A percentile compares a stretch with the other conserved stretches of the same genome.
Evolutionary conservation across 1,284 basidiomycete genomes (phyloP).

Genomic region (Tilletia caries): DNA sequence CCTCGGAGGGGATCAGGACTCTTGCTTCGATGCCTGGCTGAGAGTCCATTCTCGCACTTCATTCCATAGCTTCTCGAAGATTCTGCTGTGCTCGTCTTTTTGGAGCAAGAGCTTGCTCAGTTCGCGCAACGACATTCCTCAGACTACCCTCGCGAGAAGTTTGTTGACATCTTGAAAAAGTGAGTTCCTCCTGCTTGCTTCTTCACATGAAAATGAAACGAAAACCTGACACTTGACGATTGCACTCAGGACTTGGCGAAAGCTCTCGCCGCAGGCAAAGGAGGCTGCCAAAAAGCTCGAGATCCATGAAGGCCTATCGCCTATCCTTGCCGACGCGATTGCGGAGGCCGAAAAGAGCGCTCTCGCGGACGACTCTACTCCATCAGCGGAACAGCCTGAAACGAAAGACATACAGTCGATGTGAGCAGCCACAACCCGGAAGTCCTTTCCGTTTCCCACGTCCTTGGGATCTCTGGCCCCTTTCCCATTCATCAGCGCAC

Average conservation of each 20-base stretch:
- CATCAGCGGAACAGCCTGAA: background rate
- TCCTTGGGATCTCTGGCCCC: too few species aligned
- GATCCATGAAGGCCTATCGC: constrained; percentile 38
- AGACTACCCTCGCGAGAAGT: constrained; percentile 41
- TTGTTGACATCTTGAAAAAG: constrained; percentile 47
- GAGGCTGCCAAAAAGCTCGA: constrained; percentile 44
- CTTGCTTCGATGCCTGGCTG: background rate
- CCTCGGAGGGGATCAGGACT: background rate
- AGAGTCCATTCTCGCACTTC: too few species aligned
- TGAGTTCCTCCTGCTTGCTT: constrained; percentile 7
- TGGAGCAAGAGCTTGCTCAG: constrained; percentile 38
- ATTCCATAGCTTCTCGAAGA: constrained; percentile 49
- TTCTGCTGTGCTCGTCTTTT: constrained; percentile 47
- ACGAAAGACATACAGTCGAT: background rate
- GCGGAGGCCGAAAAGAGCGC: constrained; percentile 31
- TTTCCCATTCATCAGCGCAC: too few species aligned
- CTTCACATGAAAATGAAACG: too few species aligned
- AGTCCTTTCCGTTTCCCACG: too few species aligned
- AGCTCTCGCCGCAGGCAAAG: constrained; percentile 38
- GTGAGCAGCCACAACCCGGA: background rate
- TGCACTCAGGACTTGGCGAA: constrained; percentile 44
- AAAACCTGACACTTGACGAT: too few species aligned
- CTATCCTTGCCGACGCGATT: constrained; percentile 28
- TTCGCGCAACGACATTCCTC: constrained; percentile 36
- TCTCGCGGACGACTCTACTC: constrained; percentile 8